Evolutionary conservation across 2,329 filamentous ascomycete genomes (phyloP).

Genomic region (Fusarium gaditjirri): DNA sequence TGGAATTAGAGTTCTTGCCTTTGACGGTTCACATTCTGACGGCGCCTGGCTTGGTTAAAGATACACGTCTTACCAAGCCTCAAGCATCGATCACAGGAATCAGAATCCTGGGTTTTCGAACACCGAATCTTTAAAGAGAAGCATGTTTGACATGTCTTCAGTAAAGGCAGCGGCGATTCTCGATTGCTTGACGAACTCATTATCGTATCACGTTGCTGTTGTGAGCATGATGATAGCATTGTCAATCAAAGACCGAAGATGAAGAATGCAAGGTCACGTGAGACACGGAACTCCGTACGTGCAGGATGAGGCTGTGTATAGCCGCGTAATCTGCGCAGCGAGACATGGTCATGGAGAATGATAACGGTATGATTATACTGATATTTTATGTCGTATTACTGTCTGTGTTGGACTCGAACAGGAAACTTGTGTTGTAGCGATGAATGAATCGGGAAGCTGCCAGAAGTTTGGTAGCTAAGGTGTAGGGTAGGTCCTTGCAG

Average conservation of each 20-base stretch:
- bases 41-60: constrained; percentile 45
- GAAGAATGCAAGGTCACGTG: neutral
- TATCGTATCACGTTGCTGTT: neutral
- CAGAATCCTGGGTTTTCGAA: constrained; percentile 46
- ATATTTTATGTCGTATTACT: neutral
- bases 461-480: accelerated
- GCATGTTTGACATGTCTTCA: constrained; percentile 49
- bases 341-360: neutral
- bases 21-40: constrained; percentile 26
- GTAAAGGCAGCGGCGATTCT: neutral
- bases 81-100: constrained; percentile 47
- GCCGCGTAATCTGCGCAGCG: constrained; percentile 2
- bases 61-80: constrained; percentile 47
- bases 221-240: neutral
- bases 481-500: neutral
- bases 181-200: constrained; percentile 13
- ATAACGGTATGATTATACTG: neutral
- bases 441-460: neutral
- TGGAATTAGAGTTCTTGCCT: neutral
- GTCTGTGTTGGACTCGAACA: accelerated
- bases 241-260: neutral
- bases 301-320: constrained; percentile 8
- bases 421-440: accelerated
- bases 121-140: constrained; percentile 48
- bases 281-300: constrained; percentile 1